Evolutionary conservation across 2,329 filamentous ascomycete species (phyloP).

Genomic region (Pseudocercospora musae): DNA sequence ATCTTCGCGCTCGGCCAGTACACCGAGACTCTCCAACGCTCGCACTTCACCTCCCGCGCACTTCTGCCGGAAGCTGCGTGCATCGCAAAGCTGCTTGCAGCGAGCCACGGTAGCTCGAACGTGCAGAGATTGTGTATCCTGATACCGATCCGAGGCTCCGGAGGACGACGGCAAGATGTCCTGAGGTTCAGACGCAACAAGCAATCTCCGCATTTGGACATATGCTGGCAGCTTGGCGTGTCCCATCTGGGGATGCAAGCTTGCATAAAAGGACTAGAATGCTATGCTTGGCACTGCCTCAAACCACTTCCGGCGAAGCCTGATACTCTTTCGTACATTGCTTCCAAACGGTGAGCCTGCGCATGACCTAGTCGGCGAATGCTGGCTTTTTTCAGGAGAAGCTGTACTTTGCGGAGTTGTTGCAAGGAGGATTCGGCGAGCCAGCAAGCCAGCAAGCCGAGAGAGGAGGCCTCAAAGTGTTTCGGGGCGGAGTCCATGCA

Average conservation of each 20-base stretch:
- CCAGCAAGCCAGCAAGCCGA: neutral
- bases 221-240: neutral
- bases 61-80: neutral
- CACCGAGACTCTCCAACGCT: neutral
- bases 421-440: neutral
- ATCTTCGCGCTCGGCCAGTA: neutral
- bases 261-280: neutral
- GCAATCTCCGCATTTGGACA: neutral
- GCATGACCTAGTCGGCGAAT: neutral
- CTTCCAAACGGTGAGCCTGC: neutral
- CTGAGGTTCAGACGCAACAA: neutral
- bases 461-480: neutral
- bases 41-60: neutral
- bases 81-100: neutral
- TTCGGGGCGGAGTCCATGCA: neutral
- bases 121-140: neutral
- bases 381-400: neutral
- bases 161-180: neutral
- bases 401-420: neutral
- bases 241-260: neutral
- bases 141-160: neutral
- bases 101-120: neutral
- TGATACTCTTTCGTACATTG: neutral
- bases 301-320: neutral
- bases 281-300: neutral